These are phyloP conservation scores for Linaria vulgaris DNA, from an alignment of 257 asterid species.

Conservation along the genomic window DNA sequence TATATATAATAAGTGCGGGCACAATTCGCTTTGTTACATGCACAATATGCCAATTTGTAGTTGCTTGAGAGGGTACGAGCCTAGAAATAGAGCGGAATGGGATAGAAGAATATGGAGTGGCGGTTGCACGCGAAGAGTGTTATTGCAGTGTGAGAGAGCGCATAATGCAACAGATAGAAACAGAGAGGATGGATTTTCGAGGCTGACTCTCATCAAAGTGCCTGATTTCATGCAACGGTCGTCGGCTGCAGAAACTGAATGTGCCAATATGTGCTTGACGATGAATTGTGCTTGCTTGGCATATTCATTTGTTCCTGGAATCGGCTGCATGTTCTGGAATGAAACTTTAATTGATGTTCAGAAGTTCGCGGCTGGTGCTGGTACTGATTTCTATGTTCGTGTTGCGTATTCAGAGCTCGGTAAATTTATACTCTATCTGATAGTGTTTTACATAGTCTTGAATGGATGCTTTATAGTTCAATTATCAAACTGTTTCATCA, in stretches of 20 bases:
- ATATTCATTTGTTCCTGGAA: constrained; percentile 23
- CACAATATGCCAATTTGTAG: constrained; percentile 28
- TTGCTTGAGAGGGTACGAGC: constrained; percentile 41
- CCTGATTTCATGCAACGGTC: constrained; percentile 31
- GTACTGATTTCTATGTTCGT: constrained; percentile 29
- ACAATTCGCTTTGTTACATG: constrained; percentile 34
- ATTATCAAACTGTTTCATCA: too few relatives aligned
- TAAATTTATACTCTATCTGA: too few relatives aligned
- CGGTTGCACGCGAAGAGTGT: constrained; percentile 41
- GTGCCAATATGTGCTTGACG: constrained; percentile 24
- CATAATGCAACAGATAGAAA: constrained; percentile 12
- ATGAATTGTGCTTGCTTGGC: constrained; percentile 34
- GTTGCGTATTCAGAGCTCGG: constrained; percentile 14
- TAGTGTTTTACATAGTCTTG: too few relatives aligned
- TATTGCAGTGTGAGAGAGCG: constrained; percentile 27
- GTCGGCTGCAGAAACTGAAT: not conserved
- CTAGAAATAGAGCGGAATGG: constrained; percentile 39
- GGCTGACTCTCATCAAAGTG: constrained; percentile 30
- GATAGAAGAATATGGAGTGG: constrained; percentile 40
- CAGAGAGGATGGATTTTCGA: constrained; percentile 36
- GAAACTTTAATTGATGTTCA: constrained; percentile 27
- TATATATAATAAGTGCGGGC: constrained; percentile 40
- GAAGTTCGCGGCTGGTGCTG: constrained; percentile 24
- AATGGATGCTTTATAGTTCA: too few relatives aligned
- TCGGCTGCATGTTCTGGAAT: constrained; percentile 37